A percentile compares a stretch with the other conserved stretches of the same genome.
Evolutionary conservation across 768 basidiomycete genomes (phyloP).

Genomic region (Termitomyces sp.): DNA sequence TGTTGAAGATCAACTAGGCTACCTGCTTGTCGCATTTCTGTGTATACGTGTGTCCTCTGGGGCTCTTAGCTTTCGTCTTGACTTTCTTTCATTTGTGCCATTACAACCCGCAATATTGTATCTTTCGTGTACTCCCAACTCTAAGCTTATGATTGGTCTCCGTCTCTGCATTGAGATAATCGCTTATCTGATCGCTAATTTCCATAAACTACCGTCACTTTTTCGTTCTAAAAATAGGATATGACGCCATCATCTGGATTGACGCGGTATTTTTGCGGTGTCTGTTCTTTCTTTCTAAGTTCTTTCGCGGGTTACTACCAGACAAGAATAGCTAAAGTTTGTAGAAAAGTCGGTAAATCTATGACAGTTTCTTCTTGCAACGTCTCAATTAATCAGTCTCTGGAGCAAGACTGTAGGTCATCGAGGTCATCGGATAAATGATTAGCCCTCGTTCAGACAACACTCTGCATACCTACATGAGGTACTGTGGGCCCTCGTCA

Average conservation of each 20-base stretch:
- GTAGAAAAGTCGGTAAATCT: background rate
- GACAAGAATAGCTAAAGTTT: background rate
- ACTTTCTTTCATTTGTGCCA: slow-evolving; percentile 19
- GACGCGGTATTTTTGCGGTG: background rate
- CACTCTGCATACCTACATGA: background rate
- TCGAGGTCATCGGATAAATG: background rate
- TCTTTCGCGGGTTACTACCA: background rate
- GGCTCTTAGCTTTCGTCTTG: slow-evolving; percentile 10
- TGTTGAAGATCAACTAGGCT: slow-evolving; percentile 56
- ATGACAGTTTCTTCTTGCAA: background rate
- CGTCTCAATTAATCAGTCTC: too few relatives aligned
- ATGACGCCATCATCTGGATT: slow-evolving; percentile 8
- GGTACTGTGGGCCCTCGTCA: background rate
- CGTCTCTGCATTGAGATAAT: slow-evolving; percentile 5
- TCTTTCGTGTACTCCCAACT: slow-evolving; percentile 19
- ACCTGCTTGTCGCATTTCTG: slow-evolving; percentile 2
- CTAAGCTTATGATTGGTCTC: slow-evolving; percentile 7
- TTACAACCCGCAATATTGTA: slow-evolving; percentile 23
- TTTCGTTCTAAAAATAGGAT: background rate
- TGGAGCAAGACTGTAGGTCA: background rate
- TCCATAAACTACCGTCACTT: background rate
- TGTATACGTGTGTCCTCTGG: slow-evolving; percentile 9
- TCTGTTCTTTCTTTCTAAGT: background rate
- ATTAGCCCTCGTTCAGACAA: too few relatives aligned
- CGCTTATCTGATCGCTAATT: slow-evolving; percentile 4